A percentile compares a stretch with the other conserved stretches of the same genome.
These are phyloP conservation scores for Rhododendron vialii DNA, from an alignment of 148 eudicot species.

Conservation along the genomic window DNA sequence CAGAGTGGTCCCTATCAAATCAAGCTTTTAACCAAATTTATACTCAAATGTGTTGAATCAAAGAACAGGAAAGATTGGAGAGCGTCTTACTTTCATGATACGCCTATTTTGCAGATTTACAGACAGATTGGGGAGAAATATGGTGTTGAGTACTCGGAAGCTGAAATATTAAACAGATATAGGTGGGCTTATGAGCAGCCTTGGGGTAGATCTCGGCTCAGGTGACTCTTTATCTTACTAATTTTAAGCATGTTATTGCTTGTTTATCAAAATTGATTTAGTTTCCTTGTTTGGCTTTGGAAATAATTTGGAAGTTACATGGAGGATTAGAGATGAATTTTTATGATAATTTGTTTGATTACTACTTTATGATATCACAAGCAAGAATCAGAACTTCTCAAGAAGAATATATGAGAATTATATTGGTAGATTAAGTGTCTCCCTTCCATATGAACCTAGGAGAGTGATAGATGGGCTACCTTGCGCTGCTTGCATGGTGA, in stretches of 20 bases:
- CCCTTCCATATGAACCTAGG: not conserved
- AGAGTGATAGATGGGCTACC: not conserved
- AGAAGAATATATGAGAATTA: not conserved
- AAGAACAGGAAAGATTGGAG: not conserved
- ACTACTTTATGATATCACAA: not conserved
- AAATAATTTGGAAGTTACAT: not conserved
- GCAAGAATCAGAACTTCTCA: not conserved
- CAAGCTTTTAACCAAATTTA: not conserved
- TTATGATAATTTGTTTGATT: not conserved
- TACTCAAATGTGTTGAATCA: not conserved
- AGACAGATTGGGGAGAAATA: constrained; percentile 89
- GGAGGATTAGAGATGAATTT: not conserved
- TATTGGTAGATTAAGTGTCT: not conserved
- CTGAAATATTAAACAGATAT: constrained; percentile 70
- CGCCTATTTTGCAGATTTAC: constrained; percentile 47
- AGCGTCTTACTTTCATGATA: not conserved
- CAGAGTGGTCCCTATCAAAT: not conserved
- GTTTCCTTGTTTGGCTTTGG: not conserved
- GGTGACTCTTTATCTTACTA: constrained; percentile 31
- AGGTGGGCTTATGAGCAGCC: constrained; percentile 92
- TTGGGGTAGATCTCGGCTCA: constrained; percentile 88
- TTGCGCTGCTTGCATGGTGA: not conserved
- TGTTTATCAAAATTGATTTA: constrained; percentile 17
- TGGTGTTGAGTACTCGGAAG: constrained; percentile 74
- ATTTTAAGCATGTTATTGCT: not conserved